Conservation (phyloP, 345 rosid species). For the Kandelia obovata region DNA sequence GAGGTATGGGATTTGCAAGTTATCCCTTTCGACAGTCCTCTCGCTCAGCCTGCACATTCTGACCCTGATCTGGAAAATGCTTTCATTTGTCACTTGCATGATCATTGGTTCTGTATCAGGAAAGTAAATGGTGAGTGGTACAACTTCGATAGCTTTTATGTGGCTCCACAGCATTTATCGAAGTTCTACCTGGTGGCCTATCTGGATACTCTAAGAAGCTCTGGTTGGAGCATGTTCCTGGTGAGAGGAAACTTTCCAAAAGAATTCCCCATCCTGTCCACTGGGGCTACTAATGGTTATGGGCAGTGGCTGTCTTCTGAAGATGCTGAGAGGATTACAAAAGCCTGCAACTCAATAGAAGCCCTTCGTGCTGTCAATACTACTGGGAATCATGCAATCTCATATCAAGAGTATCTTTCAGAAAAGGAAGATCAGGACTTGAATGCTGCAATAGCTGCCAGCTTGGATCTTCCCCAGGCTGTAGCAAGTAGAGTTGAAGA, state of each 20-base stretch:
- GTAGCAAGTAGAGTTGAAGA: constrained; percentile 25
- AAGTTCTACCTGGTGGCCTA: constrained; percentile 88
- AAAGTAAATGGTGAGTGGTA: constrained; percentile 91
- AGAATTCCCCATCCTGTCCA: constrained; percentile 65
- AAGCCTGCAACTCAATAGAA: constrained; percentile 44
- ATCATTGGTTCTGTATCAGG: constrained; percentile 94
- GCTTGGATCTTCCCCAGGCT: constrained; percentile 63
- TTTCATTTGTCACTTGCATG: constrained; percentile 89
- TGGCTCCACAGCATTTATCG: constrained; percentile 85
- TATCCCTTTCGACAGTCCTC: constrained; percentile 81
- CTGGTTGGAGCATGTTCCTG: constrained; percentile 88
- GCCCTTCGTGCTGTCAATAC: constrained; percentile 31
- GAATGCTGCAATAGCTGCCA: constrained; percentile 89
- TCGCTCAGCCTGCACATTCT: constrained; percentile 84
- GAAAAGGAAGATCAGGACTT: constrained; percentile 72
- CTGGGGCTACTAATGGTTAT: constrained; percentile 70
- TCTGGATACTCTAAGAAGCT: constrained; percentile 75
- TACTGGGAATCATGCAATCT: constrained; percentile 36
- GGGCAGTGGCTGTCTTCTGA: constrained; percentile 92
- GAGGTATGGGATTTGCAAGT: constrained; percentile 93
- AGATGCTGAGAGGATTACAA: constrained; percentile 78
- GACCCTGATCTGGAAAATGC: constrained; percentile 87
- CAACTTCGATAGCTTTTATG: constrained; percentile 85
- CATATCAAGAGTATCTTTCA: constrained; percentile 38
- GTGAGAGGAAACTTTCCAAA: constrained; percentile 88